phyloP scores from a whole-genome alignment of 176 grass and related monocot genomes.

The Oryza officinalis region DNA sequence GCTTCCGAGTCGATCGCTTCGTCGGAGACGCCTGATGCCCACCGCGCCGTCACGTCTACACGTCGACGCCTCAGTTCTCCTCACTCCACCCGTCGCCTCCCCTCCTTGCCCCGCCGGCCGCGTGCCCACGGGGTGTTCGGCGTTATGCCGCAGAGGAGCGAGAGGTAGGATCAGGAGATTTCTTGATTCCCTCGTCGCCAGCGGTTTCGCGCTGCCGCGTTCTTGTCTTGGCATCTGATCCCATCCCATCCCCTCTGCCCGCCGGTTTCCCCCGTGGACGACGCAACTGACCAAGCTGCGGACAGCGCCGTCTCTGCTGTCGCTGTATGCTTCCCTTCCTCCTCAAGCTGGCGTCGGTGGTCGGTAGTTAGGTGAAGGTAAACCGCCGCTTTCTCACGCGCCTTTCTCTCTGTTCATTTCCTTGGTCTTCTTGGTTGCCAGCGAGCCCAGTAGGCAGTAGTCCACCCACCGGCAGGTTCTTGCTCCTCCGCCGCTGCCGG shows the following conservation, averaged over 20 bases:
- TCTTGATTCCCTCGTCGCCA: neutral
- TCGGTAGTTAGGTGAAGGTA: constrained; percentile 16
- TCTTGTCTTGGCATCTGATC: constrained; percentile 27
- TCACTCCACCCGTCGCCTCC: no score
- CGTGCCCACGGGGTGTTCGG: constrained; percentile 28
- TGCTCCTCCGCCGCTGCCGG: neutral
- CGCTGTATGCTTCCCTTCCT: neutral
- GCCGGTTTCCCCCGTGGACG: neutral
- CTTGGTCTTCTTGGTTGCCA: constrained; percentile 14
- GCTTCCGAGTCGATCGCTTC: no score
- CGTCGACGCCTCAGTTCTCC: no score
- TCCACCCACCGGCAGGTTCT: neutral
- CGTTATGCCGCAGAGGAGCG: neutral
- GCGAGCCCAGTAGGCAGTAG: neutral
- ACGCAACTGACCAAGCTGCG: constrained; percentile 20
- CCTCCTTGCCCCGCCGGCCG: no score
- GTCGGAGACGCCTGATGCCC: no score
- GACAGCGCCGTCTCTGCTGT: neutral
- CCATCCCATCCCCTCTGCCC: neutral
- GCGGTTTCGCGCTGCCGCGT: neutral
- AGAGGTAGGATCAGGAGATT: neutral
- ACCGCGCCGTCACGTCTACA: no score
- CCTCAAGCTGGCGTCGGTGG: constrained; percentile 29
- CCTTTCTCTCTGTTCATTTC: neutral
- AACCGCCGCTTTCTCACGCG: constrained; percentile 20